Percentiles rank a stretch among this genome's conserved stretches.
Conservation (phyloP, 2,329 filamentous ascomycete species). For the Arthrobotrys sphaeroides region DNA sequence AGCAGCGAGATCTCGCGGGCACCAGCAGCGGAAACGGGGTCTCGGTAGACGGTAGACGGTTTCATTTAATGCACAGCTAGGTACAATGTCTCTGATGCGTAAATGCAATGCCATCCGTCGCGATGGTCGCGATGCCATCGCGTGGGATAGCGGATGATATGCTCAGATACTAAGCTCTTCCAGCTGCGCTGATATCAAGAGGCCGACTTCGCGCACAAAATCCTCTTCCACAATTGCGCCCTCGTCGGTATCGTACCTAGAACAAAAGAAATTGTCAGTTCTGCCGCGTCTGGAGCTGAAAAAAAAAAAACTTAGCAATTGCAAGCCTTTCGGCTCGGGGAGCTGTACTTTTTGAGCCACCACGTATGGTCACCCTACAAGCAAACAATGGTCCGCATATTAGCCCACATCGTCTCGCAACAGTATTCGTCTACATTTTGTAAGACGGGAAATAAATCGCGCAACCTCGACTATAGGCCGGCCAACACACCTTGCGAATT, state of each 20-base stretch:
- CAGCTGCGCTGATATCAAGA: constrained; percentile 17
- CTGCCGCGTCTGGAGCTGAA: constrained; percentile 5
- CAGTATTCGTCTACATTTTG: constrained; percentile 15
- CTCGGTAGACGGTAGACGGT: constrained; percentile 46
- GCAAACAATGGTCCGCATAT: constrained; percentile 8
- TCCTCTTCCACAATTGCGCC: constrained; percentile 62
- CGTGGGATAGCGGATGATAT: constrained; percentile 13
- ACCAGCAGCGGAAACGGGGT: constrained; percentile 21
- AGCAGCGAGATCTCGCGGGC: constrained; percentile 26
- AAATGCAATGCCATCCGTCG: constrained; percentile 20
- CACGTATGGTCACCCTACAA: constrained; percentile 63
- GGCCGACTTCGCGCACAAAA: constrained; percentile 62
- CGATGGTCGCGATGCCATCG: constrained; percentile 44
- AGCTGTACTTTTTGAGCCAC: constrained; percentile 62
- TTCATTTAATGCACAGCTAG: constrained; percentile 47
- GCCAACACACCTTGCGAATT: constrained; percentile 64
- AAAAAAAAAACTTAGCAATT: constrained; percentile 20
- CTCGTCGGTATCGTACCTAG: constrained; percentile 57
- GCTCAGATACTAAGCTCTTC: constrained; percentile 10
- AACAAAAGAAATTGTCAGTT: constrained; percentile 23
- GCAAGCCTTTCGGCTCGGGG: neutral
- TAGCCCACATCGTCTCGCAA: constrained; percentile 22
- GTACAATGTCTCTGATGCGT: constrained; percentile 31
- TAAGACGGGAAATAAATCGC: constrained; percentile 44
- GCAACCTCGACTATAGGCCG: constrained; percentile 21